phyloP scores from a whole-genome alignment of 2,329 filamentous ascomycete species.

The Penicillium corylophilum region DNA sequence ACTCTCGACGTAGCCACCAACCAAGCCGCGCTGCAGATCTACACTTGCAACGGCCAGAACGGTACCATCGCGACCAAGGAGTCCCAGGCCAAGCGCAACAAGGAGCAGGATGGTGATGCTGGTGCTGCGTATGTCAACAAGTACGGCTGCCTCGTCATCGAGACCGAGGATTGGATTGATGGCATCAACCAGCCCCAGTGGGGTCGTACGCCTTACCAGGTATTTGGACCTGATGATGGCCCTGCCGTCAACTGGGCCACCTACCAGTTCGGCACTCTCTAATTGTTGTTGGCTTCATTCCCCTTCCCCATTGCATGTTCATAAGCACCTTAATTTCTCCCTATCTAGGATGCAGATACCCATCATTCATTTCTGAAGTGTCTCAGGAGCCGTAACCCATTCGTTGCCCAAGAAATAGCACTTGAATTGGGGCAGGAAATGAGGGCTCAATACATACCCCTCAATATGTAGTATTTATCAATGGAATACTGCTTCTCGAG shows the following conservation, averaged over 20 bases:
- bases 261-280: conserved; percentile 46
- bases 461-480: too few relatives aligned
- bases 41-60: conserved; percentile 76
- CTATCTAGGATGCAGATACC: not conserved
- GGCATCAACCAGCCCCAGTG: conserved; percentile 90
- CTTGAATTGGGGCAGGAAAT: too few relatives aligned
- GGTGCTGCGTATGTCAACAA: conserved; percentile 51
- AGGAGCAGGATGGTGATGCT: conserved; percentile 52
- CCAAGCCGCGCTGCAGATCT: conserved; percentile 85
- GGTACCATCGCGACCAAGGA: conserved; percentile 53
- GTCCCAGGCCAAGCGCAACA: conserved; percentile 51
- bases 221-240: conserved; percentile 41
- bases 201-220: conserved; percentile 57
- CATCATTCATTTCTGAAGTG: not conserved
- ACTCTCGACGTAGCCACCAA: conserved; percentile 77
- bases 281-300: conserved; percentile 1
- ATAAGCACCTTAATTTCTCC: conserved; percentile 6
- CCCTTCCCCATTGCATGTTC: not conserved
- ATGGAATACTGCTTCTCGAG: too few relatives aligned
- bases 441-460: too few relatives aligned
- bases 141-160: conserved; percentile 85
- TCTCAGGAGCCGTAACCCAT: not conserved
- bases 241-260: conserved; percentile 46
- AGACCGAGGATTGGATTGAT: conserved; percentile 92
- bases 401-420: too few relatives aligned